phyloP scores from a whole-genome alignment of 495 filamentous ascomycete genomes.

The Trichoderma gamsii region DNA sequence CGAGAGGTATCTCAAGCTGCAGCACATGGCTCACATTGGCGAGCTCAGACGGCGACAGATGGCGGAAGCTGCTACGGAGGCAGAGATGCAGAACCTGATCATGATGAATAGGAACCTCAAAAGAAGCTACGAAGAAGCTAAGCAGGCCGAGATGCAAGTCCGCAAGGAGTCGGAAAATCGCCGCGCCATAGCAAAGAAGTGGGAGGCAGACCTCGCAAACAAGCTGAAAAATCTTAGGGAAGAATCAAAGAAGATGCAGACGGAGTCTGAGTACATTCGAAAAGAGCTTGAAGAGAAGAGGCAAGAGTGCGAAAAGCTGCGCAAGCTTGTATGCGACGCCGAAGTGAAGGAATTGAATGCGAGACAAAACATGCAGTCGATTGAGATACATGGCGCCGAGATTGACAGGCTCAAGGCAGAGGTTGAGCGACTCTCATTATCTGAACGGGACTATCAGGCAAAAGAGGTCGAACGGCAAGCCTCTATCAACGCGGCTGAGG shows the following conservation, averaged over 20 bases:
- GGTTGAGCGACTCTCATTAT: constrained; percentile 49
- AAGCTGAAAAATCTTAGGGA: constrained; percentile 57
- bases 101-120: constrained; percentile 66
- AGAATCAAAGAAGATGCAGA: constrained; percentile 60
- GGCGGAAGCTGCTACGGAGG: constrained; percentile 60
- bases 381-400: constrained; percentile 53
- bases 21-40: constrained; percentile 69
- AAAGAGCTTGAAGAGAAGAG: constrained; percentile 46
- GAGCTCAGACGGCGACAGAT: constrained; percentile 62
- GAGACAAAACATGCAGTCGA: constrained; percentile 52
- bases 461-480: constrained; percentile 48
- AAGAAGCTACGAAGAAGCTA: constrained; percentile 60
- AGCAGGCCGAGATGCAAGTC: constrained; percentile 53
- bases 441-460: constrained; percentile 52
- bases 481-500: constrained; percentile 45
- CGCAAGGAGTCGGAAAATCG: constrained; percentile 60
- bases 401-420: constrained; percentile 52
- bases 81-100: constrained; percentile 68
- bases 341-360: constrained; percentile 55
- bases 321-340: constrained; percentile 51
- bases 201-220: constrained; percentile 56
- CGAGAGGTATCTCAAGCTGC: constrained; percentile 68
- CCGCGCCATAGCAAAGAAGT: constrained; percentile 60
- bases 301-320: constrained; percentile 49
- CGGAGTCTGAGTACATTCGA: constrained; percentile 46